These are phyloP conservation scores for Colletotrichum sp. DNA, from an alignment of 2,329 filamentous ascomycete genomes.

Conservation along the genomic window DNA sequence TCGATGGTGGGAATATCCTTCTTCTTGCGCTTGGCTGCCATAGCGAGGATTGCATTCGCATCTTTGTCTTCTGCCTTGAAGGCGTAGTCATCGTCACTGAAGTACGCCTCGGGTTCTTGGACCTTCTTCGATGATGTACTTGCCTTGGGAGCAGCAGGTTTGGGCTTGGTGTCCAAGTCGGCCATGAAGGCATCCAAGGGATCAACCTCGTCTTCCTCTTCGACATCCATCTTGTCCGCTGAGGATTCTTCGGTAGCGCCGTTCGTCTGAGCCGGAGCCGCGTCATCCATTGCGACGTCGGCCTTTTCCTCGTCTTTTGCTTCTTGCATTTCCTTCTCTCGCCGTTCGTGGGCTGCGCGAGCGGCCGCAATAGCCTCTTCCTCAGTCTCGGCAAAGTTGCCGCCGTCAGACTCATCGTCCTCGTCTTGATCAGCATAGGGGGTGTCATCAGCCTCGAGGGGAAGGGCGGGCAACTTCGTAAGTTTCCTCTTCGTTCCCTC, in stretches of 20 bases:
- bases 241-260: slow-evolving; percentile 26
- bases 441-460: slow-evolving; percentile 67
- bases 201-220: slow-evolving; percentile 70
- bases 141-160: slow-evolving; percentile 21
- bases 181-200: slow-evolving; percentile 98
- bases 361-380: slow-evolving; percentile 88
- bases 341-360: slow-evolving; percentile 83
- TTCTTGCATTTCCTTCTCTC: slow-evolving; percentile 67
- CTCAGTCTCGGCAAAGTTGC: slow-evolving; percentile 81
- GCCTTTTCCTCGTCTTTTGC: slow-evolving; percentile 47
- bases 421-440: slow-evolving; percentile 68
- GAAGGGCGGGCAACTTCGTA: slow-evolving; percentile 83
- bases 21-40: slow-evolving; percentile 78
- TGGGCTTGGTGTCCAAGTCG: slow-evolving; percentile 51
- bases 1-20: slow-evolving; percentile 92
- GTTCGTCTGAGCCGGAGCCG: slow-evolving; percentile 24
- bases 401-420: slow-evolving; percentile 76
- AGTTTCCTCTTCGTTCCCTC: slow-evolving; percentile 87
- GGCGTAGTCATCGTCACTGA: slow-evolving; percentile 81
- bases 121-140: slow-evolving; percentile 51
- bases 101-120: slow-evolving; percentile 82
- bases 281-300: slow-evolving; percentile 16
- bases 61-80: slow-evolving; percentile 55
- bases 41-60: slow-evolving; percentile 54
- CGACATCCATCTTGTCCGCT: slow-evolving; percentile 60